Percentiles rank a stretch among this genome's conserved stretches.
phyloP scores from a whole-genome alignment of 169 alveolate species.

The Plasmodium gonderi region DNA sequence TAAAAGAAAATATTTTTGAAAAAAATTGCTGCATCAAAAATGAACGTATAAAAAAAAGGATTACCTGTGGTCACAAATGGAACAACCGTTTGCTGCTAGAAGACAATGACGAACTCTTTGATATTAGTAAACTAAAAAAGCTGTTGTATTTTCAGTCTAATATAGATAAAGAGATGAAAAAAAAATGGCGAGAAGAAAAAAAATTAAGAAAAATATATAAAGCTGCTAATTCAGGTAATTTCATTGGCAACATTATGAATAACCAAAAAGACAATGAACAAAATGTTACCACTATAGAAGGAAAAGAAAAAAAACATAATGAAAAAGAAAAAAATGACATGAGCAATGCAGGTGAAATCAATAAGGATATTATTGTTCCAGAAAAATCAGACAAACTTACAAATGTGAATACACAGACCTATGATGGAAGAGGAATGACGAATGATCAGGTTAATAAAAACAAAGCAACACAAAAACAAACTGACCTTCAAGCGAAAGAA shows the following conservation, averaged over 20 bases:
- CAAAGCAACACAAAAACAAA: neutral
- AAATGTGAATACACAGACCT: neutral
- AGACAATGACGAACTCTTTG: conserved; percentile 6
- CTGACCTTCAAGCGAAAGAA: neutral
- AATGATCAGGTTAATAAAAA: neutral
- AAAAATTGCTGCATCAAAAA: neutral
- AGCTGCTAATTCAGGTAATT: conserved; percentile 34
- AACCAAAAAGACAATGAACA: conserved; percentile 4
- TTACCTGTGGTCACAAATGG: neutral
- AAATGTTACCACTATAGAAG: neutral
- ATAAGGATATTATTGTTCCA: neutral
- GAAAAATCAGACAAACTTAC: neutral
- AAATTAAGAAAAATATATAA: conserved; percentile 20
- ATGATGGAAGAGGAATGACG: neutral
- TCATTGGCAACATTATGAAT: neutral
- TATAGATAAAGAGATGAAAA: conserved; percentile 16
- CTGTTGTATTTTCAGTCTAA: conserved; percentile 54
- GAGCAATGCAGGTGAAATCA: neutral
- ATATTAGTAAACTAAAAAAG: conserved; percentile 43
- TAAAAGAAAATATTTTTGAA: conserved; percentile 29
- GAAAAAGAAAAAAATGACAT: neutral
- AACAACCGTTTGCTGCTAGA: conserved; percentile 24
- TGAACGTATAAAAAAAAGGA: conserved; percentile 24
- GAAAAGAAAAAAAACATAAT: neutral
- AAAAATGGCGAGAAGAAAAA: conserved; percentile 44